Evolutionary conservation across 768 basidiomycete species (phyloP).

Genomic region (Dacryopinax primogenitus): DNA sequence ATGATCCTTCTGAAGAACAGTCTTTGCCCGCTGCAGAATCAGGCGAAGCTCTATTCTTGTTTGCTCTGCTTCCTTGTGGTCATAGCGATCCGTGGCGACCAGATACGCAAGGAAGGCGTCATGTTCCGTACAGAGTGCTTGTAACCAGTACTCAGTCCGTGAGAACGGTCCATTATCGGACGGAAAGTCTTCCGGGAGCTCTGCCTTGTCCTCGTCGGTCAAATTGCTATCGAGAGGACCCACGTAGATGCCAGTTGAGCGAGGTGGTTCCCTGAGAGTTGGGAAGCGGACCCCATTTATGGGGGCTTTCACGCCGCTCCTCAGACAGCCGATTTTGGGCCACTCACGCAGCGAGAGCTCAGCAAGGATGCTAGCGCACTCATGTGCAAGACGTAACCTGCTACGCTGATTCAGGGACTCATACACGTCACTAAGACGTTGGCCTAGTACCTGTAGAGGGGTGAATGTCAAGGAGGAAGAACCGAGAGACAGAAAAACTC

Average conservation of each 20-base stretch:
- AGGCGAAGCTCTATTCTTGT: neutral
- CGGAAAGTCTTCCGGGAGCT: constrained; percentile 3
- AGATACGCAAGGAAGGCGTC: neutral
- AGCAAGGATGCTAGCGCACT: neutral
- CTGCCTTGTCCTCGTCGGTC: constrained; percentile 3
- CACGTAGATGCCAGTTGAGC: neutral
- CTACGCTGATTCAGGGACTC: neutral
- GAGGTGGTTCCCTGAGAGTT: neutral
- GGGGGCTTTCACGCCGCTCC: neutral
- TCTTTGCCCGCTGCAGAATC: neutral
- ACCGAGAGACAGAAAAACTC: neutral
- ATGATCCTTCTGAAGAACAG: neutral
- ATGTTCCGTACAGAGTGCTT: constrained; percentile 3
- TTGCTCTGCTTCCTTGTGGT: neutral
- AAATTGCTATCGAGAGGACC: neutral
- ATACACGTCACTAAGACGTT: constrained; percentile 6
- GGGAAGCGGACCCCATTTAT: constrained; percentile 5
- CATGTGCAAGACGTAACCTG: neutral
- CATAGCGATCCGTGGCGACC: neutral
- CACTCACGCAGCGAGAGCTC: neutral
- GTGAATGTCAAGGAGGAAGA: neutral
- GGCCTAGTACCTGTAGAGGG: neutral
- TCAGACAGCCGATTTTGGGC: neutral
- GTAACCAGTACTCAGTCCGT: neutral
- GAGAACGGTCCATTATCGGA: neutral